Conservation (phyloP, 352 stramenopile species). For the Pythium scleroteichum region DNA sequence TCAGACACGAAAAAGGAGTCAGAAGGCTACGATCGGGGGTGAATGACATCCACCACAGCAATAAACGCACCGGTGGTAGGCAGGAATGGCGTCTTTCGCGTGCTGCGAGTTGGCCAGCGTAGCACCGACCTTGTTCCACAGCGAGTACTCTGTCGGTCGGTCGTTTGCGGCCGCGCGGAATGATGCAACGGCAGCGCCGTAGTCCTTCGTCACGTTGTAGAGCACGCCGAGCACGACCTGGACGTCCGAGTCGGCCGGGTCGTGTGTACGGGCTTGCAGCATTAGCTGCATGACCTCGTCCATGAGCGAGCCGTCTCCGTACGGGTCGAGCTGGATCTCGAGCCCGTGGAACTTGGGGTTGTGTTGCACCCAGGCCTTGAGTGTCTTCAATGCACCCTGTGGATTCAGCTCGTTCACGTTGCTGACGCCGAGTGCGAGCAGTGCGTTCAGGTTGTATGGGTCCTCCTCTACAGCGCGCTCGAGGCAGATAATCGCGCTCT, state of each 20-base stretch:
- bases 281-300: conserved; percentile 95
- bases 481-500: conserved; percentile 94
- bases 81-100: conserved; percentile 92
- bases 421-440: conserved; percentile 93
- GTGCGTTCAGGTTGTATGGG: conserved; percentile 93
- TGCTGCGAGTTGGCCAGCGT: conserved; percentile 95
- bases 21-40: too few relatives aligned
- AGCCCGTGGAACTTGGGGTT: conserved; percentile 97
- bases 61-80: conserved; percentile 83
- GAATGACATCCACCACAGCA: too few relatives aligned
- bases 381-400: conserved; percentile 89
- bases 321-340: conserved; percentile 85
- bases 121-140: conserved; percentile 98
- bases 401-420: conserved; percentile 98
- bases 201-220: conserved; percentile 98
- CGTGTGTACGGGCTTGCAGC: conserved; percentile 86
- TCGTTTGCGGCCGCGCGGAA: conserved; percentile 87
- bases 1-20: too few relatives aligned
- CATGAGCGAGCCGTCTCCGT: conserved; percentile 90
- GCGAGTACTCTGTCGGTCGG: conserved; percentile 92
- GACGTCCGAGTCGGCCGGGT: conserved; percentile 75
- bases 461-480: conserved; percentile 94
- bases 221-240: conserved; percentile 95
- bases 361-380: conserved; percentile 96
- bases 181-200: conserved; percentile 88